Percentiles rank a stretch among this genome's conserved stretches.
Conservation (phyloP, 306 rosid genomes). For the Lathyrus tuberosus region DNA sequence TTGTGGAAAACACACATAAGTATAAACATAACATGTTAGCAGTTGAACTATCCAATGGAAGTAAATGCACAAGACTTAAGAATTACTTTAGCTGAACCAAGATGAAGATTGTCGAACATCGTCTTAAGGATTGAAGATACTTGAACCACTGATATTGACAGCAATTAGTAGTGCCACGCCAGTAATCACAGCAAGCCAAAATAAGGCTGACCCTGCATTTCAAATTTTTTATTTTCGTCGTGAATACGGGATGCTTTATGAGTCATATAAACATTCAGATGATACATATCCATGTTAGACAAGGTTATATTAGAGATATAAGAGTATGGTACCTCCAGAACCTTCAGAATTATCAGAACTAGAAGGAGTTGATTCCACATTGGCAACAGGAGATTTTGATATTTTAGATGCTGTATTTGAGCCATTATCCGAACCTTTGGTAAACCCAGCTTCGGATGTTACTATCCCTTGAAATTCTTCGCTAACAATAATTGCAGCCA, state of each 20-base stretch:
- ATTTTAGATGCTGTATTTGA: constrained; percentile 45
- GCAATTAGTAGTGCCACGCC: constrained; percentile 72
- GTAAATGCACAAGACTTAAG: background rate
- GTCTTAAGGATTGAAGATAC: constrained; percentile 84
- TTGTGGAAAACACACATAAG: background rate
- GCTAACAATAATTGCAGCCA: constrained; percentile 92
- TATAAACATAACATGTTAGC: constrained; percentile 9
- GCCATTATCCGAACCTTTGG: constrained; percentile 58
- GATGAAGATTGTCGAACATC: constrained; percentile 32
- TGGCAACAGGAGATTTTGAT: constrained; percentile 47
- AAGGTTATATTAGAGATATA: constrained; percentile 1
- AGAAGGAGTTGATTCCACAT: constrained; percentile 49
- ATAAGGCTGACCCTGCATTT: constrained; percentile 68
- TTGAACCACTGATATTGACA: constrained; percentile 74
- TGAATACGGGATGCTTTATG: constrained; percentile 4
- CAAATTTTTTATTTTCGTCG: constrained; percentile 39
- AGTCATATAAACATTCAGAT: constrained; percentile 21
- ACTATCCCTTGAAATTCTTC: constrained; percentile 98
- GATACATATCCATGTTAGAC: constrained; percentile 2
- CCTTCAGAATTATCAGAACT: constrained; percentile 50
- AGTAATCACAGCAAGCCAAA: constrained; percentile 89
- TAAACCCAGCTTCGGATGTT: constrained; percentile 71
- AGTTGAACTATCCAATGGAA: background rate
- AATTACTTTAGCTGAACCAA: constrained; percentile 48
- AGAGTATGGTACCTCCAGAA: constrained; percentile 58